These are phyloP conservation scores for Asterophora lycoperdoides DNA, from an alignment of 768 basidiomycete species.

Conservation along the genomic window DNA sequence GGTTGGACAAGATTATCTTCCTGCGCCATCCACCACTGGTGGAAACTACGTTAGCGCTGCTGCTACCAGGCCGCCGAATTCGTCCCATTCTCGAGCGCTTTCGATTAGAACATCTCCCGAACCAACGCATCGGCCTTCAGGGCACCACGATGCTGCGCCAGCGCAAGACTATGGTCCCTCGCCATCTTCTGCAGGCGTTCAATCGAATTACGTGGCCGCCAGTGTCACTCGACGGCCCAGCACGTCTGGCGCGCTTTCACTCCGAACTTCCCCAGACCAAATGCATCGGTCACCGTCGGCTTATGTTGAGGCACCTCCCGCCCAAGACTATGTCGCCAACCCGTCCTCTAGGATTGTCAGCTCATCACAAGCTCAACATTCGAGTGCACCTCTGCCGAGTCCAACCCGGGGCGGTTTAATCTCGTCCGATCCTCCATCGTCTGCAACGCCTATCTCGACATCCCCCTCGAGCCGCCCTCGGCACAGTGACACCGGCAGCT, in stretches of 20 bases:
- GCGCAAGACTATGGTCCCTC: no score
- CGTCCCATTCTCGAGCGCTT: neutral
- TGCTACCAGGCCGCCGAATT: neutral
- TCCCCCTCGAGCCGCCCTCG: neutral
- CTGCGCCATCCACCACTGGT: neutral
- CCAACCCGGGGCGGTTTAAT: constrained; percentile 7
- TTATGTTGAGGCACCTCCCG: neutral
- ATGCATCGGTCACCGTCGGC: neutral
- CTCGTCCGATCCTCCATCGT: neutral
- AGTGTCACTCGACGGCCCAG: neutral
- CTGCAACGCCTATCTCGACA: neutral
- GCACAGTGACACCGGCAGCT: neutral
- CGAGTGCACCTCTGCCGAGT: neutral
- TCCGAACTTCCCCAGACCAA: constrained; percentile 4
- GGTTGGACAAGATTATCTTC: neutral
- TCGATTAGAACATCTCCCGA: neutral
- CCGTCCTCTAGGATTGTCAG: neutral
- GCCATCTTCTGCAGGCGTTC: no score
- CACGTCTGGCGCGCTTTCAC: neutral
- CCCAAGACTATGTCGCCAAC: neutral
- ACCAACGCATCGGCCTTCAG: no score
- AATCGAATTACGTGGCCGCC: no score
- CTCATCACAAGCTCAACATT: neutral
- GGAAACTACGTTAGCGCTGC: no score
- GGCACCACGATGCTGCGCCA: no score